Base-by-base conservation (phyloP, 2,329 filamentous ascomycete genomes). In the Teratosphaeria destructans region DNA sequence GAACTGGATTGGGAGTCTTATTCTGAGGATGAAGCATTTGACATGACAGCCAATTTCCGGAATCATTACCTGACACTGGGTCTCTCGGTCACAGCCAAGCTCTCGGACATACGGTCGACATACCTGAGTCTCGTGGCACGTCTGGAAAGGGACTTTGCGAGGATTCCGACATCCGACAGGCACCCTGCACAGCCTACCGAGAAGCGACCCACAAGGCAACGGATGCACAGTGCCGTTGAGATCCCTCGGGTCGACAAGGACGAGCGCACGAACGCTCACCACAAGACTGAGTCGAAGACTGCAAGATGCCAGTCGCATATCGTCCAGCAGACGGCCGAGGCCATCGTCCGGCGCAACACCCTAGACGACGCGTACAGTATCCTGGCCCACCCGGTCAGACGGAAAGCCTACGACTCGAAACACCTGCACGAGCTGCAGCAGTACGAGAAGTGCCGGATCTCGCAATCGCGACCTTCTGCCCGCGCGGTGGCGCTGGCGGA, bases 11-110 rank as follows among this genome's bases (percentile, higher is more conserved):
- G 43, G 43, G 43, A 49, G 16, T 49, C 43, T 23, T 49, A n/a
- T 23, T 19, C 43, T 49, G 43, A 49, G 43, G 43, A 49, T 23
- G 43, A 49, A 23, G 19, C 43, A 19, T 19, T 49, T n/a, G 43
- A 49, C 3, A 55, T 32, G 43, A 27, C 53, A 19, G 10, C 23
- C n/a, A 5, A 43, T 3, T 53, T 60, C 58, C 52, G 32, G 16
- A 60, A 60, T 32, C 43, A 58, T 54, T 60, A 58, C 59, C 35
- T 35, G 8, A 37, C 55, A 23, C 56, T 60, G 12, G 52, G 39
- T 26, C 35, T 60, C 1, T 52, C 59, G 26, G 34, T 60, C 23
- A 43, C 37, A 16, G 55, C 59, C 10, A 58, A 23, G 23, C 55
- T 35, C 8, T n/a, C 43, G 5, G 32, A 54, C 23, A 55, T 58